Evolutionary conservation across 2,329 filamentous ascomycete genomes (phyloP).

Genomic region (Sclerotinia trifoliorum): DNA sequence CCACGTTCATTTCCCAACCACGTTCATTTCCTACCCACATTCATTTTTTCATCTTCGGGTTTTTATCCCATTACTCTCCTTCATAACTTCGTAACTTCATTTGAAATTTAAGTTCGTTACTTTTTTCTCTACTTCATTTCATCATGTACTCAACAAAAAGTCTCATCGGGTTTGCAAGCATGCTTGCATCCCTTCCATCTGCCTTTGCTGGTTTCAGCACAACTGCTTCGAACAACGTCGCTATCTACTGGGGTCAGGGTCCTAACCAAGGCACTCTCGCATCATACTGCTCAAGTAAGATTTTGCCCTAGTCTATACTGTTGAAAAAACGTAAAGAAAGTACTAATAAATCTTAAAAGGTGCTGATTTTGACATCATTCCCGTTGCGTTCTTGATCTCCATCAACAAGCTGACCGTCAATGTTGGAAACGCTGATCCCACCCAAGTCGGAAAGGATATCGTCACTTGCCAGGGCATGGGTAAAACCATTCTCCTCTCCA

Average conservation of each 20-base stretch:
- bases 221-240: constrained; percentile 51
- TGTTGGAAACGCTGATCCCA: constrained; percentile 19
- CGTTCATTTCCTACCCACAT: constrained; percentile 20
- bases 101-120: not conserved
- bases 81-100: constrained; percentile 19
- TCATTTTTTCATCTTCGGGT: constrained; percentile 19
- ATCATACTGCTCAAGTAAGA: constrained; percentile 23
- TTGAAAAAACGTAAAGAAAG: not conserved
- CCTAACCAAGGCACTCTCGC: constrained; percentile 18
- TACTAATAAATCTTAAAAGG: constrained; percentile 6
- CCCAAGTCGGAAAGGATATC: constrained; percentile 22
- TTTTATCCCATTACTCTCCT: constrained; percentile 23
- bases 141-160: constrained; percentile 23
- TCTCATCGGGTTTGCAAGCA: constrained; percentile 17
- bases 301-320: not conserved
- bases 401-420: constrained; percentile 17
- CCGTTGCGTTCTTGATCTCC: constrained; percentile 17
- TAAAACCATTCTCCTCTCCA: constrained; percentile 71
- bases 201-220: constrained; percentile 45
- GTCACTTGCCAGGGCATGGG: constrained; percentile 21
- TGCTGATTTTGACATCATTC: constrained; percentile 14
- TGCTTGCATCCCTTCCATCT: constrained; percentile 32
- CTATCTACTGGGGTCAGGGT: constrained; percentile 60
- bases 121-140: constrained; percentile 15
- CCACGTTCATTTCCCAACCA: constrained; percentile 20